Evolutionary conservation across 805 yeast species (phyloP).

Genomic region (Saturnispora galanensis): DNA sequence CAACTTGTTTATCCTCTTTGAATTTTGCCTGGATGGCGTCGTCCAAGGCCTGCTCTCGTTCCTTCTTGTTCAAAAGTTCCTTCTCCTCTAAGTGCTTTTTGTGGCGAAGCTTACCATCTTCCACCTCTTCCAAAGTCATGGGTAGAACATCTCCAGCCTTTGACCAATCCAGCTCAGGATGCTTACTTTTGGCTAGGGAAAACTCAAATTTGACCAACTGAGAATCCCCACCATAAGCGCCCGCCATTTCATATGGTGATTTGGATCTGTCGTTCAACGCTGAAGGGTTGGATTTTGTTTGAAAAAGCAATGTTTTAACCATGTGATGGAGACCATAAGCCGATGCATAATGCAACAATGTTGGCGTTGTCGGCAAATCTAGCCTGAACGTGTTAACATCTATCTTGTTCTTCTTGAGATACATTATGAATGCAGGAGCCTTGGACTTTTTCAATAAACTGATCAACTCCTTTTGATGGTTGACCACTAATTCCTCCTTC

Average conservation of each 20-base stretch:
- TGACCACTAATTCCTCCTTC: constrained; percentile 4
- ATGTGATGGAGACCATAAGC: constrained; percentile 56
- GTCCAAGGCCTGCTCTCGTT: background rate
- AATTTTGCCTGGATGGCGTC: background rate
- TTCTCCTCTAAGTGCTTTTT: background rate
- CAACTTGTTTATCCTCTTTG: background rate
- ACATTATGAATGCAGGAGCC: constrained; percentile 62
- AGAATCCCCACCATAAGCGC: constrained; percentile 30
- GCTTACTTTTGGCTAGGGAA: constrained; percentile 52
- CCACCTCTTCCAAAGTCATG: constrained; percentile 50
- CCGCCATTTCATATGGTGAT: constrained; percentile 60
- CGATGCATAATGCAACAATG: constrained; percentile 71
- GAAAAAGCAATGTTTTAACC: constrained; percentile 51
- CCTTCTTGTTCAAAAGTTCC: background rate
- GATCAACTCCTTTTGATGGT: constrained; percentile 48
- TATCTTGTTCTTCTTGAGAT: constrained; percentile 43
- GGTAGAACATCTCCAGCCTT: constrained; percentile 52
- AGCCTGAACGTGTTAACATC: constrained; percentile 39
- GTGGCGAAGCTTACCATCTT: constrained; percentile 18
- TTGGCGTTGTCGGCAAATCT: constrained; percentile 57
- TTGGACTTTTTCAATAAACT: constrained; percentile 58
- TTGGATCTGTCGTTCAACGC: constrained; percentile 41
- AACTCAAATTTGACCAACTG: constrained; percentile 55
- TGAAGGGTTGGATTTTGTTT: constrained; percentile 64
- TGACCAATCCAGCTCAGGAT: constrained; percentile 34